Percentiles rank a stretch among this genome's conserved stretches.
Conservation (phyloP, 2,329 filamentous ascomycete genomes). For the Aspergillus neoniger region DNA sequence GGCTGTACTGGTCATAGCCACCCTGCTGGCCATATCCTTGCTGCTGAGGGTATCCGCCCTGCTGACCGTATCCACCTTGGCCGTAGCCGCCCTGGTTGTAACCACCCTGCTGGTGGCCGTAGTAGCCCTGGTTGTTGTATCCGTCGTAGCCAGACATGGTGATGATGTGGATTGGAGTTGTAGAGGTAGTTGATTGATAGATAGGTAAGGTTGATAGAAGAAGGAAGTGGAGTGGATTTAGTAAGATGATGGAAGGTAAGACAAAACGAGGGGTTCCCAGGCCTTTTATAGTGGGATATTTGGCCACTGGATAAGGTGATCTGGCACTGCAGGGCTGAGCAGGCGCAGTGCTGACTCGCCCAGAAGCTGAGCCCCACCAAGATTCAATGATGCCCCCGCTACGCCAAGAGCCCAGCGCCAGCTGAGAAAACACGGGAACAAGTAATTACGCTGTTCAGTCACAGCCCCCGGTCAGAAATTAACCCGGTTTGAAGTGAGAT, state of each 20-base stretch:
- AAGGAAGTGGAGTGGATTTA: not conserved
- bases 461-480: not conserved
- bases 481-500: not conserved
- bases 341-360: conserved; percentile 6
- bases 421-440: conserved; percentile 5
- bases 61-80: conserved; percentile 28
- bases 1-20: conserved; percentile 14
- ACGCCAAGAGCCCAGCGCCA: conserved; percentile 4
- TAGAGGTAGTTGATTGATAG: not conserved
- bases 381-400: conserved; percentile 10
- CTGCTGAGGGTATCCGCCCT: conserved; percentile 23
- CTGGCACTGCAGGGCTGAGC: conserved; percentile 21
- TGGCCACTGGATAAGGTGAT: conserved; percentile 21
- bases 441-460: conserved; percentile 2
- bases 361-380: conserved; percentile 11
- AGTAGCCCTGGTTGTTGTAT: conserved; percentile 22
- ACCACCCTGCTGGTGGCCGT: conserved; percentile 28
- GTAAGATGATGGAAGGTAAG: conserved; percentile 8
- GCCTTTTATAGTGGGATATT: conserved; percentile 19
- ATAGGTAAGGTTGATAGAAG: not conserved
- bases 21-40: conserved; percentile 32
- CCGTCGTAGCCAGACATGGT: conserved; percentile 33
- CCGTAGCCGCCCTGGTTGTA: conserved; percentile 15
- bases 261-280: conserved; percentile 4
- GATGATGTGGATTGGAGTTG: not conserved